A percentile compares a stretch with the other conserved stretches of the same genome.
phyloP scores from a whole-genome alignment of 192 early-diverging fungal genomes.

The Rhizoclosmatium globosum region DNA sequence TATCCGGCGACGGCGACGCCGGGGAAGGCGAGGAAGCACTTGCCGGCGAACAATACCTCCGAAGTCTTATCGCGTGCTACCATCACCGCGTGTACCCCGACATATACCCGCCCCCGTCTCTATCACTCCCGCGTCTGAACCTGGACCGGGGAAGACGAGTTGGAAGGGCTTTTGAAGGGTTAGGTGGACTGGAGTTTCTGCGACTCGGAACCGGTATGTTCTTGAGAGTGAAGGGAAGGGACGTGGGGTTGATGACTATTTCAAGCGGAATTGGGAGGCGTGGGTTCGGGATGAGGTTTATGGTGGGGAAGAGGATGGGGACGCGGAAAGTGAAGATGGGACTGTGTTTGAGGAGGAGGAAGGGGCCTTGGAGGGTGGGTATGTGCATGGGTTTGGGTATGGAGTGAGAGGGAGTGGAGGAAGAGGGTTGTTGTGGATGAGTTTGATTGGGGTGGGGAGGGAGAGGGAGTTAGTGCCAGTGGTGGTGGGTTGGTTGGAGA shows the following conservation, averaged over 20 bases:
- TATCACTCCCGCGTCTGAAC: conserved; percentile 7
- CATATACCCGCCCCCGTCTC: conserved; percentile 29
- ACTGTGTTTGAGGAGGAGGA: neutral
- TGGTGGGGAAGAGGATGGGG: neutral
- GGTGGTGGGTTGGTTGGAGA: neutral
- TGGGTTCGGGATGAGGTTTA: conserved; percentile 59
- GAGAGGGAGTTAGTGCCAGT: neutral
- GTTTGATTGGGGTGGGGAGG: conserved; percentile 4
- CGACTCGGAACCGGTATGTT: neutral
- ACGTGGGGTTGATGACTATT: conserved; percentile 58
- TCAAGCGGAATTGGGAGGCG: conserved; percentile 70
- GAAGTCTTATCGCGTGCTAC: conserved; percentile 68
- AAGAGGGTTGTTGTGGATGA: conserved; percentile 6
- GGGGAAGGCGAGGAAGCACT: conserved; percentile 74
- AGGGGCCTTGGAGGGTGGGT: neutral
- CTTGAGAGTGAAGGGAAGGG: neutral
- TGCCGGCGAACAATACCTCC: conserved; percentile 73
- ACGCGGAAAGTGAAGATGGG: neutral
- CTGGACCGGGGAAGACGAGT: neutral
- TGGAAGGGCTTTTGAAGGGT: neutral
- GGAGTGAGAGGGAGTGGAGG: neutral
- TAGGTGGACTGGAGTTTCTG: neutral
- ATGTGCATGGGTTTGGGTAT: neutral
- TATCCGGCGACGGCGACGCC: conserved; percentile 72
- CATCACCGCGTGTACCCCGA: conserved; percentile 58